These are phyloP conservation scores for Cicer chorassanicum DNA, from an alignment of 306 rosid species.

Conservation along the genomic window DNA sequence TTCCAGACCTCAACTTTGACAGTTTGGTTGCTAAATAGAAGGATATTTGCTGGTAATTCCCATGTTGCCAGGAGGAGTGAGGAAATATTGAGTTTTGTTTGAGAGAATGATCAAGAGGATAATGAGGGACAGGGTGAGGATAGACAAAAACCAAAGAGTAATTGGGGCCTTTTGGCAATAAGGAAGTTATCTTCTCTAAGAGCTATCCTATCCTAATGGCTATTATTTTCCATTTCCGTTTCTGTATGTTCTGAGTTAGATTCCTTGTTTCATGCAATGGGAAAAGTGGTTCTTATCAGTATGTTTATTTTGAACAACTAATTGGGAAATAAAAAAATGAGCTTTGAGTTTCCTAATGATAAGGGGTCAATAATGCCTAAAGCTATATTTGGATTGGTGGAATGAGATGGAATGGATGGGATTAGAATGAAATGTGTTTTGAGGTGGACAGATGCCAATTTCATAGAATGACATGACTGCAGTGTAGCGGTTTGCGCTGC, in stretches of 20 bases:
- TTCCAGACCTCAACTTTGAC: not conserved
- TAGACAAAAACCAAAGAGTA: not conserved
- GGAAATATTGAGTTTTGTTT: constrained; percentile 7
- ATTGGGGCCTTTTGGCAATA: not conserved
- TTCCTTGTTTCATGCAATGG: not conserved
- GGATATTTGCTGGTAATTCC: not conserved
- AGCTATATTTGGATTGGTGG: not conserved
- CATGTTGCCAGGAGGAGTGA: not conserved
- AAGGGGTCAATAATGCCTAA: not conserved
- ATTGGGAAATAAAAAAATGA: not conserved
- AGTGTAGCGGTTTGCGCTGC: not conserved
- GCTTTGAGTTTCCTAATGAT: not conserved
- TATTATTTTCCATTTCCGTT: not conserved
- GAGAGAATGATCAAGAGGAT: not conserved
- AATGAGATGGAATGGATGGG: not conserved
- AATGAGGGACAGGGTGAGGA: not conserved
- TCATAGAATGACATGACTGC: not conserved
- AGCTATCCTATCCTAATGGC: not conserved
- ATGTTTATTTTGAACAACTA: not conserved
- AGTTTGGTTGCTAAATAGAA: not conserved
- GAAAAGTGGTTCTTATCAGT: not conserved
- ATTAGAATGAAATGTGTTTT: too few species aligned
- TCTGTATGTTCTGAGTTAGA: not conserved
- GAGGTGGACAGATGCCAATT: not conserved
- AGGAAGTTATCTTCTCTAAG: not conserved